Percentiles rank a stretch among this genome's conserved stretches.
Evolutionary conservation across 2,329 filamentous ascomycete species (phyloP).

Genomic region (Trichoderma hamatum): DNA sequence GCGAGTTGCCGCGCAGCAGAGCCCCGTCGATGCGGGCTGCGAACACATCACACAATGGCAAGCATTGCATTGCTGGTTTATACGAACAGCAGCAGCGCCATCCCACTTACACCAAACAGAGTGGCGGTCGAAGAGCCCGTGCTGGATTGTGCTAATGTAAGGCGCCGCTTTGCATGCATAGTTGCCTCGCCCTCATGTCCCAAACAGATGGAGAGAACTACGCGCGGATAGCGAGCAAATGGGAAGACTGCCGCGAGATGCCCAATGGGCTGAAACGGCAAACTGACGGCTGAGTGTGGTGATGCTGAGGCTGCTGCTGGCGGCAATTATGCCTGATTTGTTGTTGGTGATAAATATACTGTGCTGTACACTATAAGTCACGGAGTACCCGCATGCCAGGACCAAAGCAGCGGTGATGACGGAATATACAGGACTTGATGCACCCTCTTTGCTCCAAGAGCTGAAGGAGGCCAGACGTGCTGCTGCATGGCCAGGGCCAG

Average conservation of each 20-base stretch:
- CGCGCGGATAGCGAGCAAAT: conserved; percentile 21
- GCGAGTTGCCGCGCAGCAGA: neutral
- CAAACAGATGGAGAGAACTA: neutral
- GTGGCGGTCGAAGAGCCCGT: conserved; percentile 3
- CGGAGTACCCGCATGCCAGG: neutral
- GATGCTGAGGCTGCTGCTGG: conserved; percentile 8
- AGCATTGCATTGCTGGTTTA: neutral
- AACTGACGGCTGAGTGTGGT: conserved; percentile 14
- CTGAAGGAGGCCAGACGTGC: neutral
- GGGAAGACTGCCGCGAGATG: neutral
- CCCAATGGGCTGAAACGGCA: neutral
- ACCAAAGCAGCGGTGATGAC: neutral
- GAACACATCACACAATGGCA: conserved; percentile 1
- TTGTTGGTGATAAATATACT: neutral
- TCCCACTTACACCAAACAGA: neutral
- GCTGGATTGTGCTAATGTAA: neutral
- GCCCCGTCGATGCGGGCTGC: conserved; percentile 14
- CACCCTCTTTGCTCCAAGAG: neutral
- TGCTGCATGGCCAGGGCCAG: neutral
- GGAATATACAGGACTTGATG: neutral
- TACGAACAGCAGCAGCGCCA: neutral
- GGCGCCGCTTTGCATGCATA: conserved; percentile 3
- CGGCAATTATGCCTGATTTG: neutral
- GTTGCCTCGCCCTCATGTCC: neutral
- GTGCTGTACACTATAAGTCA: neutral